A percentile compares a stretch with the other conserved stretches of the same genome.
These are phyloP conservation scores for Penicillium fimorum DNA, from an alignment of 495 filamentous ascomycete species.

Conservation along the genomic window DNA sequence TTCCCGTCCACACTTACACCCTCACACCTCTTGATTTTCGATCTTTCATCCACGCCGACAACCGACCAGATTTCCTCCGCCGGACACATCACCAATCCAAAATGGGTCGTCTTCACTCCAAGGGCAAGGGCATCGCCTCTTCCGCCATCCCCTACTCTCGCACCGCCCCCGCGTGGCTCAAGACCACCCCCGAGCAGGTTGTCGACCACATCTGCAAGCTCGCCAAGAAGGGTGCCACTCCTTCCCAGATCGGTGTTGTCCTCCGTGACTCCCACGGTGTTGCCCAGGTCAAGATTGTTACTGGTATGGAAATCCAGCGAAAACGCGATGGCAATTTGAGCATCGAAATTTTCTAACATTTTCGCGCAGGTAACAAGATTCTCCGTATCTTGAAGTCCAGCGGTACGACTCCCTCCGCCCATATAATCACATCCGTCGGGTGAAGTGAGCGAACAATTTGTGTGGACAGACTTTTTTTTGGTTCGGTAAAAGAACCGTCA, in stretches of 20 bases:
- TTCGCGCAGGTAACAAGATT: conserved; percentile 87
- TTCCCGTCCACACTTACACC: conserved; percentile 8
- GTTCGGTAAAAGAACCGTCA: conserved; percentile 2
- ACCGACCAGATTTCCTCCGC: conserved; percentile 37
- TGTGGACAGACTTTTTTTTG: conserved; percentile 14
- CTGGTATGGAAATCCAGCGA: conserved; percentile 62
- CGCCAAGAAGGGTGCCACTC: conserved; percentile 94
- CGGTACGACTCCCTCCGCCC: conserved; percentile 61
- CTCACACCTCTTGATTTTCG: conserved; percentile 17
- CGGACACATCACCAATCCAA: conserved; percentile 45
- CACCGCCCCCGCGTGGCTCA: conserved; percentile 85
- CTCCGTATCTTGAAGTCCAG: conserved; percentile 94
- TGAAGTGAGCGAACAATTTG: conserved; percentile 24
- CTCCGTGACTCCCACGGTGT: conserved; percentile 96
- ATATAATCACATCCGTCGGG: conserved; percentile 26
- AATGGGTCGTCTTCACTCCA: conserved; percentile 99
- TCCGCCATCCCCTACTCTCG: conserved; percentile 96
- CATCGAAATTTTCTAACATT: conserved; percentile 25
- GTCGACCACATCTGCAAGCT: conserved; percentile 99
- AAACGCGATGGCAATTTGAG: background rate
- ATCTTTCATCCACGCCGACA: conserved; percentile 38
- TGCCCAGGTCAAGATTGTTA: conserved; percentile 94
- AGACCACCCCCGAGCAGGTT: conserved; percentile 85
- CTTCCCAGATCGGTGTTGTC: conserved; percentile 97
- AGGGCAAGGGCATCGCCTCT: conserved; percentile 96